Evolutionary conservation across 805 yeast genomes (phyloP).

Genomic region (Saturnispora besseyi): DNA sequence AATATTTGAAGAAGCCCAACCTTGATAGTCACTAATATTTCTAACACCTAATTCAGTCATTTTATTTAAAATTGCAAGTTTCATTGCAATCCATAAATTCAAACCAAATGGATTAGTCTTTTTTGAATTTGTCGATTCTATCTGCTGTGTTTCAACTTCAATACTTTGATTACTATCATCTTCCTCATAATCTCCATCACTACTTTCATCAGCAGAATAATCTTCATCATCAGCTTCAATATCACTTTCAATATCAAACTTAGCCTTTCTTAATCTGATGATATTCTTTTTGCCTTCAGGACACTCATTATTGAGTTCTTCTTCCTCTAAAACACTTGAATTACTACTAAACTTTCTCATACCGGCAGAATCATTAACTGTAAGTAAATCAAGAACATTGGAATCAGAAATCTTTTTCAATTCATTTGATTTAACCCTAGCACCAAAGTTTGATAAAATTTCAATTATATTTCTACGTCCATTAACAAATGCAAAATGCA

Average conservation of each 20-base stretch:
- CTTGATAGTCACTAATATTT: neutral
- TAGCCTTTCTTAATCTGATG: neutral
- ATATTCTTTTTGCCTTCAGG: neutral
- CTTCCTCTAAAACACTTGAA: conserved; percentile 6
- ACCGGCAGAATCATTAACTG: conserved; percentile 8
- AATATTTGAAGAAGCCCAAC: neutral
- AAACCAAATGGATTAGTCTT: conserved; percentile 18
- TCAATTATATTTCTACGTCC: conserved; percentile 65
- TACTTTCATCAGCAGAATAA: conserved; percentile 10
- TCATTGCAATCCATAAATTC: conserved; percentile 26
- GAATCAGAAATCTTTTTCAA: conserved; percentile 35
- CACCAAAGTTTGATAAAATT: conserved; percentile 43
- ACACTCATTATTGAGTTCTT: conserved; percentile 5
- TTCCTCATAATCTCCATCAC: conserved; percentile 5
- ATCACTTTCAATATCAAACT: conserved; percentile 7
- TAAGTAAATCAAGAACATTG: conserved; percentile 29
- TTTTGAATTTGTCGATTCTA: neutral
- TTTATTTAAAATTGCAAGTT: conserved; percentile 18
- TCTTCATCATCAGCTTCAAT: conserved; percentile 8
- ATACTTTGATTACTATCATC: conserved; percentile 9
- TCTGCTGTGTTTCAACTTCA: neutral
- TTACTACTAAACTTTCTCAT: conserved; percentile 7
- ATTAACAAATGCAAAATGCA: conserved; percentile 74
- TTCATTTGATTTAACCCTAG: conserved; percentile 41
- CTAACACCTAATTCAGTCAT: conserved; percentile 10